Evolutionary conservation across 148 eudicot genomes (phyloP), one percentile per base, ranked within the genome.

Genomic region (Gaultheria prostrata): DNA sequence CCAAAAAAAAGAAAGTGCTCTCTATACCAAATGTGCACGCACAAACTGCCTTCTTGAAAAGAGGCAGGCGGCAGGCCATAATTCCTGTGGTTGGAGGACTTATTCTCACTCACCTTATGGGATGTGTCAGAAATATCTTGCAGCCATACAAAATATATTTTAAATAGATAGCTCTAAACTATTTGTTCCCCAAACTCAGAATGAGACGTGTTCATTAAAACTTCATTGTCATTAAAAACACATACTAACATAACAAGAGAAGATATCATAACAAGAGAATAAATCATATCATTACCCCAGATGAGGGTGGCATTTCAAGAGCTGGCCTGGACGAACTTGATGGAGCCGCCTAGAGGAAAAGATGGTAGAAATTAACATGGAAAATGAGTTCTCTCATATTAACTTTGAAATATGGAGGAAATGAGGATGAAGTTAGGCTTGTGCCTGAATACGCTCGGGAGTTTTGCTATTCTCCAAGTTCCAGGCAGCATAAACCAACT

Each of bases 311-410:
- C 86, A 85, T 87, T 90, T 91, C 99, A 87, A 94, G 88, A 82
- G 95, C 95, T 73, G 90, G 93, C 86, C 86, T 90, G 65, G 93
- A 88, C 15, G 94, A 86, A 88, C 85, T 87, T 17, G 95, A 89
- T 48, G 92, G 84, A 30, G 87, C 46, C 45, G 84, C 95, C 98
- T 93, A 78, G 11, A 77, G 18, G 30, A 73, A 54, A 39, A 24
- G 81, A 67, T 46, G 30, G 75, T 43, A 51, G 45, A 12, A 43
- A 51, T 45, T 77, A 32, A 61, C 65, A 13, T 71, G 28, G 28
- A 45, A 61, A 33, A 78, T 28, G 80, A 67, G 35, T 53, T 1
- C 35, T 32, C 3, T 4, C 56, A 78, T 11, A 9, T 8, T 21
- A 56, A 6, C 32, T 46, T 32, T 33, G 24, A 77, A 83, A n/a